Evolutionary conservation across 805 yeast genomes (phyloP), one percentile per base, ranked within the genome.

Genomic region (Suhomyces sp.): DNA sequence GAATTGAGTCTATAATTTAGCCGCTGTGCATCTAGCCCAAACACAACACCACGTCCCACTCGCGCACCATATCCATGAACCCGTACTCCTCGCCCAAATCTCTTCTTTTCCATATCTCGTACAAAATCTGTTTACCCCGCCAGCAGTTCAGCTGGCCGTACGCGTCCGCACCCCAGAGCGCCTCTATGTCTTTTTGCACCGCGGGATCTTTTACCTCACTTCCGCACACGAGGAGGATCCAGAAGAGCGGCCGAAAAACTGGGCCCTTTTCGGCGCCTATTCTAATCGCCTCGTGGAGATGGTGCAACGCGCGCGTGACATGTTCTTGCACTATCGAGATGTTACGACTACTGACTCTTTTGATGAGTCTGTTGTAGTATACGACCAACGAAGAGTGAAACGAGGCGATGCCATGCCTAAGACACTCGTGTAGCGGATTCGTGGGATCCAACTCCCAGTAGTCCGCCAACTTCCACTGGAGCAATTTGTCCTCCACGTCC

Each of bases 21-120:
- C 3, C 9, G 9, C 9, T 7, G 3, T 26, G 6, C 9, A 2
- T 41, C 10, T 57, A 73, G 3, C 71, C 74, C 45, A 76, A 60
- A 54, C 71, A 68, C 51, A 76, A 62, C 5, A 69, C 71, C 12
- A 73, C 62, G 29, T 78, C 84, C 86, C 86, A 82, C 53, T 77
- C 82, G 49, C 82, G 71, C 1, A 82, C 68, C 67, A 81, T 61
- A 57, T 81, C 84, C 70, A 82, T 71, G 78, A 84, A 82, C 29
- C 81, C 79, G 24, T 58, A 49, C 48, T 70, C 62, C 54, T 72
- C 68, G 12, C 73, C 72, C 23, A 61, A 60, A 5, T 68, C 70
- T 42, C 78, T 60, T 24, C 82, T 62, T 36, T 77, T 70, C 81
- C 83, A 80, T 12, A 80, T 72, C 59, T 82, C 86, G 54, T 71